Evolutionary conservation across 805 yeast genomes (phyloP).

Genomic region (Sugiyamaella marilandica): DNA sequence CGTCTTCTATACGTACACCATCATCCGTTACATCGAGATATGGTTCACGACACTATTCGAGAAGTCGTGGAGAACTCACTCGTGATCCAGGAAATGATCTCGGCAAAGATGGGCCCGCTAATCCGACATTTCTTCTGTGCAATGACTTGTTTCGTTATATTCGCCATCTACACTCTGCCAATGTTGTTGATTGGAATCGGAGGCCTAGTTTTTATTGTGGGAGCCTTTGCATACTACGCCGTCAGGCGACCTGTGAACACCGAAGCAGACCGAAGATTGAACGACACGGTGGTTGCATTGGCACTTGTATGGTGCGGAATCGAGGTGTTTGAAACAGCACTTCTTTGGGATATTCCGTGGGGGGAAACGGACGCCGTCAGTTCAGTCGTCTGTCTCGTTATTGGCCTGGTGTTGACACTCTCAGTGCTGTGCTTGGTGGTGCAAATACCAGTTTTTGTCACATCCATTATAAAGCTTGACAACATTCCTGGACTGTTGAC

Average conservation of each 20-base stretch:
- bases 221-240: not conserved
- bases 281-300: not conserved
- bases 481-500: not conserved
- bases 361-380: not conserved
- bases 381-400: not conserved
- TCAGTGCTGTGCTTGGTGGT: not conserved
- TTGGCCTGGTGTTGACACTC: not conserved
- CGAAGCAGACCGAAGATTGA: not conserved
- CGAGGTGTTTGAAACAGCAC: not conserved
- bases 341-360: not conserved
- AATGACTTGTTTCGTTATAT: not conserved
- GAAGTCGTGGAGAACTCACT: not conserved
- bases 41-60: not conserved
- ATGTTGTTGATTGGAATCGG: not conserved
- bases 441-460: not conserved
- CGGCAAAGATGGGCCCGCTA: not conserved
- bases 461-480: not conserved
- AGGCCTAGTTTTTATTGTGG: not conserved
- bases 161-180: not conserved
- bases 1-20: not conserved
- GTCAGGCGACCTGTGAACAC: not conserved
- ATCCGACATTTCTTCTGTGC: not conserved
- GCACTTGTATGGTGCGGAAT: not conserved
- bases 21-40: not conserved
- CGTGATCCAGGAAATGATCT: not conserved